Base-by-base conservation (phyloP, 176 grass and related monocot genomes). In the Eragrostis curvula region DNA sequence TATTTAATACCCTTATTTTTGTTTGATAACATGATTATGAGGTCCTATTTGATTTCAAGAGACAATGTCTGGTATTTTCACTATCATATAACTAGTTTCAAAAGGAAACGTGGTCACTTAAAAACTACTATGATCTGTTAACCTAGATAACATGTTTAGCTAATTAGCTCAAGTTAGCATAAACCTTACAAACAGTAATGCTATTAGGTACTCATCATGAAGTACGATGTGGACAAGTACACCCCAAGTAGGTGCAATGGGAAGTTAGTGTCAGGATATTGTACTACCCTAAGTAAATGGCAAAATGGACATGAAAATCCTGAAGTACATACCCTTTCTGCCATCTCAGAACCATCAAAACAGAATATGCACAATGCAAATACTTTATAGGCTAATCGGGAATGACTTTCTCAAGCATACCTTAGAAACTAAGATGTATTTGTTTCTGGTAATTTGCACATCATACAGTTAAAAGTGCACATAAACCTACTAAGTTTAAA, bases 341-440 rank as follows among this genome's bases (percentile, higher is more conserved):
- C 27, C 59, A 82, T 16, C 12, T 69, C 49, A 69, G 36, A 69
- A 80, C 40, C n/a, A 69, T 80, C 8, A 23, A 48, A 72, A 72
- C 13, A 36, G 32, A 36, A 4, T 2, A 36, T 36, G 32, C 32
- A 36, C 32, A 36, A 36, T 36, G 32, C 32, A 36, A 36, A 36
- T 36, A 36, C 32, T 36, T 36, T 36, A 36, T 36, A 36, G 32
- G 32, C 32, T 36, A 36, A 36, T 36, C 32, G 32, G 32, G 32
- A 36, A 36, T 36, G 32, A 36, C 32, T 36, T 36, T 4, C 32
- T 36, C 32, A 36, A 36, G 32, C 32, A 36, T 36, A 36, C 32
- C 32, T 36, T 36, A 36, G 32, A 36, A 36, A 36, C 32, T 36
- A 36, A 36, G 32, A 36, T 36, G 32, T 36, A 36, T 36, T 2